Conservation (phyloP, 805 yeast genomes). For the Kurtzmaniella cleridarum region DNA sequence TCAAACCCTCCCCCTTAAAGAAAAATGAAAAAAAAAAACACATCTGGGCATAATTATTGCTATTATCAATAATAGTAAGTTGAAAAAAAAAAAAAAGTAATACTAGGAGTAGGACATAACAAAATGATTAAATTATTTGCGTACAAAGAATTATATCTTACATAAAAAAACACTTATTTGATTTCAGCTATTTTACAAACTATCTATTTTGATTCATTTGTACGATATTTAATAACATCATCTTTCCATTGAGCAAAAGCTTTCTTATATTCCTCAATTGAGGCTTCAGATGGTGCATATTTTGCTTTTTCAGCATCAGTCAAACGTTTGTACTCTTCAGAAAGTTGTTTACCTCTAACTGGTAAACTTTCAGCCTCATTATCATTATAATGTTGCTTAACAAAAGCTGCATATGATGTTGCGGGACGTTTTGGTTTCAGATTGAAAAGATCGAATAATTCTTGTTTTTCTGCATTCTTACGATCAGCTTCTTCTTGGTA, state of each 20-base stretch:
- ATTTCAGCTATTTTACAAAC: not conserved
- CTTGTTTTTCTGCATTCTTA: constrained; percentile 5
- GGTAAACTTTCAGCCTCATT: constrained; percentile 16
- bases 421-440: constrained; percentile 33
- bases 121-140: too few relatives aligned
- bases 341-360: constrained; percentile 21
- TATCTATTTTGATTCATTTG: not conserved
- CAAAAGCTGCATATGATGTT: constrained; percentile 23
- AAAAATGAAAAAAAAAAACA: too few relatives aligned
- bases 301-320: constrained; percentile 20
- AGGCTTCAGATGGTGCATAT: constrained; percentile 16
- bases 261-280: constrained; percentile 14
- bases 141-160: too few relatives aligned
- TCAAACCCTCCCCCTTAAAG: too few relatives aligned
- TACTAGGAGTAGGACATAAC: too few relatives aligned
- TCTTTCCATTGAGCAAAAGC: constrained; percentile 26
- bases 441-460: constrained; percentile 14
- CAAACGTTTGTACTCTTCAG: constrained; percentile 27
- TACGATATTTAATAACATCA: constrained; percentile 16
- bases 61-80: too few relatives aligned
- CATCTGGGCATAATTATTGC: too few relatives aligned
- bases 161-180: too few relatives aligned
- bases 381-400: constrained; percentile 20
- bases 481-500: constrained; percentile 19
- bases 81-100: too few relatives aligned